Percentiles rank a stretch among this genome's conserved stretches.
phyloP scores from a whole-genome alignment of 768 basidiomycete species.

The Tremella mesenterica region DNA sequence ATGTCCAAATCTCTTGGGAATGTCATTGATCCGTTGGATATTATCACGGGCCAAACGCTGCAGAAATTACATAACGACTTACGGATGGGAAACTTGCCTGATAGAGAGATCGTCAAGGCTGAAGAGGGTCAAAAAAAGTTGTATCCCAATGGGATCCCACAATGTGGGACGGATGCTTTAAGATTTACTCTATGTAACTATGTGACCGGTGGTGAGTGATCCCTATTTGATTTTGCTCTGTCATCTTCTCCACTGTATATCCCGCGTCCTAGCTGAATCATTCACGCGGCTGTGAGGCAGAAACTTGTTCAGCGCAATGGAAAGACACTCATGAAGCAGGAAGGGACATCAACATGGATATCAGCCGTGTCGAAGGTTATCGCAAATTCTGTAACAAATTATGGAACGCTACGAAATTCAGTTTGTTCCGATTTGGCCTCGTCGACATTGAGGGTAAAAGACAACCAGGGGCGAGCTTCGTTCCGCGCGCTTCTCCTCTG shows the following conservation, averaged over 20 bases:
- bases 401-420: constrained; percentile 98
- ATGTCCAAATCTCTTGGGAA: constrained; percentile 99
- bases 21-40: constrained; percentile 92
- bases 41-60: constrained; percentile 74
- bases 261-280: neutral
- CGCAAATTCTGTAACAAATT: constrained; percentile 99
- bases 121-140: constrained; percentile 95
- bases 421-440: constrained; percentile 89
- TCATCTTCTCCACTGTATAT: neutral
- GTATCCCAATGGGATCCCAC: constrained; percentile 96
- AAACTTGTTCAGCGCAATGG: too few relatives aligned
- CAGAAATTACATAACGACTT: constrained; percentile 77
- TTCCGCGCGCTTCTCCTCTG: constrained; percentile 58
- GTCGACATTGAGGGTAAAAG: constrained; percentile 40
- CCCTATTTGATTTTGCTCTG: too few relatives aligned
- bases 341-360: constrained; percentile 94
- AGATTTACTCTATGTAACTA: constrained; percentile 93
- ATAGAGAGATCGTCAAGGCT: constrained; percentile 83
- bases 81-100: constrained; percentile 82
- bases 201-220: constrained; percentile 64
- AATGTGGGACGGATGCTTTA: constrained; percentile 94
- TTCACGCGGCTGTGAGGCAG: too few relatives aligned
- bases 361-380: constrained; percentile 91
- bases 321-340: constrained; percentile 48
- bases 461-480: constrained; percentile 52